Conservation (phyloP, 192 early-diverging fungal species). For the Paraglomus brasilianum region DNA sequence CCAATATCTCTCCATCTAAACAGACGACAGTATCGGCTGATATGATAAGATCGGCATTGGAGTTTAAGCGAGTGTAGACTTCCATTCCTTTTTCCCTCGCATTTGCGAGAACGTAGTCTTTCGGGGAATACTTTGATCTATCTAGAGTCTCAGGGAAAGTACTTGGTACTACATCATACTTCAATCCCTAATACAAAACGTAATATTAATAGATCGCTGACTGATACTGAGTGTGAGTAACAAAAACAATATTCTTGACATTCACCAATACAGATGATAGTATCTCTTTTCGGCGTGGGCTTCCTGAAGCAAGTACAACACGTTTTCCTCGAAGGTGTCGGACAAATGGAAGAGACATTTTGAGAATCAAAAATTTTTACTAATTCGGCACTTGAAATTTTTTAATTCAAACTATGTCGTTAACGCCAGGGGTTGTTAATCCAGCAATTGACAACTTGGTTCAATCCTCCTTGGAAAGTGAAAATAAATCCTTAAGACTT, state of each 20-base stretch:
- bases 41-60: slow-evolving; percentile 64
- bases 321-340: slow-evolving; percentile 43
- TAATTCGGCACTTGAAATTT: no score
- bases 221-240: slow-evolving; percentile 6
- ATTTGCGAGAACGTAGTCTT: slow-evolving; percentile 71
- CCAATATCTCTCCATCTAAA: slow-evolving; percentile 65
- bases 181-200: slow-evolving; percentile 56
- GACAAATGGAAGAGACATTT: slow-evolving; percentile 12
- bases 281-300: slow-evolving; percentile 79
- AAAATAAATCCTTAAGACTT: no score
- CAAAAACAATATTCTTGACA: background rate
- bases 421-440: no score
- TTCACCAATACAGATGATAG: slow-evolving; percentile 36
- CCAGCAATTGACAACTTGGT: no score
- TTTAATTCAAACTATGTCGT: no score
- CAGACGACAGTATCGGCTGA: slow-evolving; percentile 84
- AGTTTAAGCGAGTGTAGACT: slow-evolving; percentile 59
- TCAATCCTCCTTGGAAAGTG: no score
- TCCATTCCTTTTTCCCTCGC: slow-evolving; percentile 69
- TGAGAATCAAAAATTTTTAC: no score
- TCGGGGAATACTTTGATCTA: slow-evolving; percentile 58
- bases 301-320: slow-evolving; percentile 76
- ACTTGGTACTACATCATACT: slow-evolving; percentile 66
- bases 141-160: slow-evolving; percentile 77
- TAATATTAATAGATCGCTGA: no score